Base-by-base conservation (phyloP, 2,329 filamentous ascomycete genomes). In the Aspergillus sclerotialis region DNA sequence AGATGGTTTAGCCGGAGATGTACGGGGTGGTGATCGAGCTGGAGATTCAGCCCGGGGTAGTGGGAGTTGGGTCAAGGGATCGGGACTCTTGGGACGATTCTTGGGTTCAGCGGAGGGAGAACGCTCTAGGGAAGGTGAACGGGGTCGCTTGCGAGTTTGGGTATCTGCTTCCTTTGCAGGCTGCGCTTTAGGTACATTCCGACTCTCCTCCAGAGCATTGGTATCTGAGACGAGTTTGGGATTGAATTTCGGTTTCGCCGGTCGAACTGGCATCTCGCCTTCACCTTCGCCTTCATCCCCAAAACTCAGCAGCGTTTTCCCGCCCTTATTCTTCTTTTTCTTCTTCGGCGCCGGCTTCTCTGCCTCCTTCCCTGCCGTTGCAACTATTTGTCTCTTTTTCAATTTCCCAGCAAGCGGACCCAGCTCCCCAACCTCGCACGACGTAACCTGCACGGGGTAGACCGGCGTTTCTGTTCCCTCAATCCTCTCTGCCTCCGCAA, bases 401-500 rank as follows among this genome's bases (percentile, higher is more conserved):
- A 70, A 49, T 39, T 68, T 67, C 14, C 64, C 67, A 28, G 58
- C 60, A 35, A 67, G 56, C 16, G 60, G 63, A 2, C 67, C 67
- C 36, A 69, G 39, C 42, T 68, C 66, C 18, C 63, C 56, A 9
- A 70, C 56, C 39, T 70, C 64, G 24, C 60, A 65, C 10, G 58
- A 61, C 1, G 59, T 63, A 34, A 98, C 80, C 59, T 80, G 88
- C 23, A 87, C 77, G 0, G 90, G 82, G 58, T 94, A 98, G 31
- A 93, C 63, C 2, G 90, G 90, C 41, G 87, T 74, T 44, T 96
- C 90, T 5, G 76, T 80, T 11, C 80, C 82, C 35, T 86, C 81
- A 16, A 82, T 76, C 12, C 93, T 68, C 55, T 96, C 92, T 1
- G 77, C 78, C 56, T 96, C 89, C 13, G 84, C 88, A 72, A 96